Evolutionary conservation across 2,329 filamentous ascomycete species (phyloP).

Genomic region (Neonectria sp.): DNA sequence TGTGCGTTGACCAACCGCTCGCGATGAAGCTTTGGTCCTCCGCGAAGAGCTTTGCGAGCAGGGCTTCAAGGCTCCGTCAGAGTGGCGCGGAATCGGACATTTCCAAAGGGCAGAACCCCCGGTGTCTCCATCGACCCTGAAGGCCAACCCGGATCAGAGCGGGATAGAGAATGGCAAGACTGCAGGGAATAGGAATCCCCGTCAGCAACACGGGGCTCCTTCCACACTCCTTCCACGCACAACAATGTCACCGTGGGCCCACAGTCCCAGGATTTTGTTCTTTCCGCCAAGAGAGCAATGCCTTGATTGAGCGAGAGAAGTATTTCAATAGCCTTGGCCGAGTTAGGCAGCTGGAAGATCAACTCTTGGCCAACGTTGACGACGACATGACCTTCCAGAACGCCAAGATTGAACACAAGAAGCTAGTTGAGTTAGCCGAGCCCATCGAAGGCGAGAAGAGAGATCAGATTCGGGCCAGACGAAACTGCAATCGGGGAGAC

Average conservation of each 20-base stretch:
- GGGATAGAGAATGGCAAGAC: not conserved
- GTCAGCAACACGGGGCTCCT: not conserved
- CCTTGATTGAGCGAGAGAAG: not conserved
- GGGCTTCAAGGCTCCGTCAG: not conserved
- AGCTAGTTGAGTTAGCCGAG: not conserved
- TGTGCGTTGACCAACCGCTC: not conserved
- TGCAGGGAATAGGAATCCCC: not conserved
- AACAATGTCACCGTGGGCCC: not conserved
- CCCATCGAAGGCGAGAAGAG: not conserved
- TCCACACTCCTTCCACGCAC: not conserved
- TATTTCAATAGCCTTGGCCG: not conserved
- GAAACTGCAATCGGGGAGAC: not conserved
- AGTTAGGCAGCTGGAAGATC: constrained; percentile 2
- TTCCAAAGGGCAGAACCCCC: not conserved
- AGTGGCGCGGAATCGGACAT: not conserved
- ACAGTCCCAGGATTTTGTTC: not conserved
- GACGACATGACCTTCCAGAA: not conserved
- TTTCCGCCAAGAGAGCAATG: not conserved
- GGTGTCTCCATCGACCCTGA: not conserved
- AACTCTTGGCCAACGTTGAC: not conserved
- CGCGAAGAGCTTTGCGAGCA: not conserved
- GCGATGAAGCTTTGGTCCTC: not conserved
- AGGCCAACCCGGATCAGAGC: not conserved
- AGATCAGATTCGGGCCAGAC: not conserved
- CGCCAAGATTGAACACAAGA: not conserved